A percentile compares a stretch with the other conserved stretches of the same genome.
phyloP scores from a whole-genome alignment of 1,284 basidiomycete genomes.

The Polyporus tsugae region DNA sequence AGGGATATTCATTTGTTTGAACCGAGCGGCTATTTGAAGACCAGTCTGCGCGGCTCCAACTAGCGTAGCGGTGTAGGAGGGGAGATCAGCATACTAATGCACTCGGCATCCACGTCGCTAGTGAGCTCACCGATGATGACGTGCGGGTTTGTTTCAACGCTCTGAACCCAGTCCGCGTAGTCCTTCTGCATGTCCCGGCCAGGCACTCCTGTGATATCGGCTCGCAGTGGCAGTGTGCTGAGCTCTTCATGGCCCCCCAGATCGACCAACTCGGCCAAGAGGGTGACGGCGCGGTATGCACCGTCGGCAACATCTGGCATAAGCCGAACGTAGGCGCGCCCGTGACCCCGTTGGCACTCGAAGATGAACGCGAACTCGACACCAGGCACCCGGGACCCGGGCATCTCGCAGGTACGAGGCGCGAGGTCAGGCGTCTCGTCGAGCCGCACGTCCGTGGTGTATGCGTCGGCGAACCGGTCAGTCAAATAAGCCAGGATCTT shows the following conservation, averaged over 20 bases:
- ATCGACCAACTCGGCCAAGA: constrained; percentile 41
- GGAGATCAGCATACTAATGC: neutral
- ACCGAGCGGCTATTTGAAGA: constrained; percentile 57
- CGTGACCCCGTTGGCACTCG: constrained; percentile 47
- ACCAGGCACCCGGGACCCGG: constrained; percentile 25
- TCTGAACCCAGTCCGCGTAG: constrained; percentile 19
- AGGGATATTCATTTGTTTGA: constrained; percentile 57
- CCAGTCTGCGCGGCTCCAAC: constrained; percentile 66
- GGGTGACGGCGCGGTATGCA: constrained; percentile 35
- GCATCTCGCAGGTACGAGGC: constrained; percentile 36
- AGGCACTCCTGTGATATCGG: constrained; percentile 24
- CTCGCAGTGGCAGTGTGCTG: constrained; percentile 19
- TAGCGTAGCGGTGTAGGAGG: constrained; percentile 20
- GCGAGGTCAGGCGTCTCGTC: constrained; percentile 39
- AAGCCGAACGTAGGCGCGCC: constrained; percentile 49
- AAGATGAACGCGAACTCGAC: constrained; percentile 48
- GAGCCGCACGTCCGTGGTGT: constrained; percentile 41
- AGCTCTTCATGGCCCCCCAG: constrained; percentile 44
- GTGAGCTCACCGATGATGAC: constrained; percentile 4
- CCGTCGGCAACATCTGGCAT: constrained; percentile 25
- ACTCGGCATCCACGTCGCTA: neutral
- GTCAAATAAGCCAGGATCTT: constrained; percentile 52
- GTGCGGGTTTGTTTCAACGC: constrained; percentile 33
- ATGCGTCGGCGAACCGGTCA: constrained; percentile 40
- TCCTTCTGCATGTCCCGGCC: constrained; percentile 29